Percentiles rank a stretch among this genome's conserved stretches.
These are phyloP conservation scores for Phycomyces nitens DNA, from an alignment of 192 early-diverging fungal species.

Conservation along the genomic window DNA sequence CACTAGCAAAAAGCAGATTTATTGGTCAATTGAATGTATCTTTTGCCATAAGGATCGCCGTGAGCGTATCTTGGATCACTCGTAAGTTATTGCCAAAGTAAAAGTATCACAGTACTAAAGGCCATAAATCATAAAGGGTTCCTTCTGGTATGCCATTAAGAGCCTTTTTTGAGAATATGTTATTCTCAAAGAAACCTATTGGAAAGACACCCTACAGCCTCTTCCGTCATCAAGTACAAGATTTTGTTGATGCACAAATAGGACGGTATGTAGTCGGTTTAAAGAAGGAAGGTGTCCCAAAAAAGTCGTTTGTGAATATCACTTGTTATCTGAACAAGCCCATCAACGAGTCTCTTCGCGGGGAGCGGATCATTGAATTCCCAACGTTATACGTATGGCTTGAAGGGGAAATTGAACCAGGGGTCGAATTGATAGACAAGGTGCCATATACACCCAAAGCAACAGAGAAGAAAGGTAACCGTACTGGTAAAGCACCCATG, in stretches of 20 bases:
- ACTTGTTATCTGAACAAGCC: constrained; percentile 17
- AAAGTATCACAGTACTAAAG: background rate
- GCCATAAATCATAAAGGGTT: constrained; percentile 10
- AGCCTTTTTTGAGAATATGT: constrained; percentile 22
- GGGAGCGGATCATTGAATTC: constrained; percentile 32
- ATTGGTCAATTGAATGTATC: constrained; percentile 46
- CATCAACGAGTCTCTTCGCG: constrained; percentile 16
- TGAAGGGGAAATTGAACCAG: background rate
- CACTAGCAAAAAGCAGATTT: constrained; percentile 36
- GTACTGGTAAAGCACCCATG: too few species aligned
- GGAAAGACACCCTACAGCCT: constrained; percentile 15
- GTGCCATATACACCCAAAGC: background rate
- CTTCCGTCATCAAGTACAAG: constrained; percentile 21
- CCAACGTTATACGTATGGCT: constrained; percentile 34
- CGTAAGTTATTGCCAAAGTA: constrained; percentile 15
- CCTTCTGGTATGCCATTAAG: constrained; percentile 18
- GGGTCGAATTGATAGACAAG: background rate
- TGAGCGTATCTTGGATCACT: constrained; percentile 28
- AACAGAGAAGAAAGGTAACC: background rate
- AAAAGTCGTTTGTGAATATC: constrained; percentile 15
- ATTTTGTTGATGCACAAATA: constrained; percentile 18
- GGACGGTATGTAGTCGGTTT: constrained; percentile 25
- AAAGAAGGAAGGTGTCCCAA: constrained; percentile 22
- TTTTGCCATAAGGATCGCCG: constrained; percentile 25
- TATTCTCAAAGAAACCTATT: constrained; percentile 16